Percentiles rank a stretch among this genome's conserved stretches.
phyloP scores from a whole-genome alignment of 371 early-diverging fungal genomes.

The Actinomucor elegans region DNA sequence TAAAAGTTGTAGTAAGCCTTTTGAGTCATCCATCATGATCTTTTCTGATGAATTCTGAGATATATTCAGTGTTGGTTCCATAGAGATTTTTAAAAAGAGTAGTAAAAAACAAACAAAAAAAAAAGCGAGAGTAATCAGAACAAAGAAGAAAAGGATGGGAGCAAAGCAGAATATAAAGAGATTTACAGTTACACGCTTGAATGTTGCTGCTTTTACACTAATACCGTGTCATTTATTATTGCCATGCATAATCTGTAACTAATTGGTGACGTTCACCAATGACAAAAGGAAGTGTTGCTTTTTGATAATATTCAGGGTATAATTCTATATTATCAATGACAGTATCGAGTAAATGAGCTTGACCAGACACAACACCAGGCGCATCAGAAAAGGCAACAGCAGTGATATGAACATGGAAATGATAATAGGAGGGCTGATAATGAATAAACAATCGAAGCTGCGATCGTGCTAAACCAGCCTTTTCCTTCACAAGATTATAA shows the following conservation, averaged over 20 bases:
- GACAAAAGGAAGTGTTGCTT: slow-evolving; percentile 35
- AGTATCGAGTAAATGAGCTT: slow-evolving; percentile 74
- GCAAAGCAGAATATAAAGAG: background rate
- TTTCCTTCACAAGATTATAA: slow-evolving; percentile 44
- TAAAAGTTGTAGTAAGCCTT: slow-evolving; percentile 8
- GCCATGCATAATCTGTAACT: slow-evolving; percentile 1
- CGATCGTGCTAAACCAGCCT: slow-evolving; percentile 39
- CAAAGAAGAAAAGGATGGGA: slow-evolving; percentile 2
- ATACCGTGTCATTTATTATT: slow-evolving; percentile 1
- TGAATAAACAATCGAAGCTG: slow-evolving; percentile 78
- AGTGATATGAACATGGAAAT: slow-evolving; percentile 82
- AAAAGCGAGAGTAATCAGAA: background rate
- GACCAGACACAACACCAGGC: slow-evolving; percentile 66
- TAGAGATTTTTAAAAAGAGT: background rate
- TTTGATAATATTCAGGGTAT: slow-evolving; percentile 37
- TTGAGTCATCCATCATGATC: background rate
- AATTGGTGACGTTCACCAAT: slow-evolving; percentile 32
- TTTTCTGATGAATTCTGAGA: background rate
- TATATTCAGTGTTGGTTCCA: too few species aligned
- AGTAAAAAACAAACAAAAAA: background rate
- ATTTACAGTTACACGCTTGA: slow-evolving; percentile 1
- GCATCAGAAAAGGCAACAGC: slow-evolving; percentile 59
- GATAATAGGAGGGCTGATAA: slow-evolving; percentile 87
- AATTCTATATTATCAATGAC: slow-evolving; percentile 62
- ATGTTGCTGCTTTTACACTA: too few species aligned